Evolutionary conservation across 2,329 filamentous ascomycete genomes (phyloP).

Genomic region (Colletotrichum musae): DNA sequence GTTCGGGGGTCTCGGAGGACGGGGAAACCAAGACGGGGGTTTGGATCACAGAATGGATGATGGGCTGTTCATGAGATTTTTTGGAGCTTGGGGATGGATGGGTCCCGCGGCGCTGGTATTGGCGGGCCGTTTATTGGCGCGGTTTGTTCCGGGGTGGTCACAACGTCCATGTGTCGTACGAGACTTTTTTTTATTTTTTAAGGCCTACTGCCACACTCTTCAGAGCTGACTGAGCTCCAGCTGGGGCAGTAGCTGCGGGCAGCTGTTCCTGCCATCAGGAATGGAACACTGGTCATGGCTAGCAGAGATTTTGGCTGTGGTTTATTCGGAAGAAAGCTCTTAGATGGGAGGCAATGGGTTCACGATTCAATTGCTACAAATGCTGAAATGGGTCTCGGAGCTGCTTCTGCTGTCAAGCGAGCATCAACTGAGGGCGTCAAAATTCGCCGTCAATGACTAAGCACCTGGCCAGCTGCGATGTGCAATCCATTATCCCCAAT

Average conservation of each 20-base stretch:
- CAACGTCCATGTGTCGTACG: slow-evolving; percentile 10
- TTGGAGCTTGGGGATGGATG: slow-evolving; percentile 14
- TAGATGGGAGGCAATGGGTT: no score
- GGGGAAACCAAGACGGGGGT: slow-evolving; percentile 19
- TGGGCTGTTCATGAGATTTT: slow-evolving; percentile 34
- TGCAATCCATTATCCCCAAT: no score
- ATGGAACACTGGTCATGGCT: background rate
- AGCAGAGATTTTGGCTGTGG: background rate
- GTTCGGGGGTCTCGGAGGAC: slow-evolving; percentile 11
- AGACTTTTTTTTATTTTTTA: background rate
- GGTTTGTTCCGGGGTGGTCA: slow-evolving; percentile 16
- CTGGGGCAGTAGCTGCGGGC: background rate
- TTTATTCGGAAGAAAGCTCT: no score
- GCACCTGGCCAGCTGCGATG: no score
- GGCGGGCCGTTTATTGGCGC: slow-evolving; percentile 23
- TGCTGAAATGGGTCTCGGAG: no score
- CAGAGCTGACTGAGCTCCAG: background rate
- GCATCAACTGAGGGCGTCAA: no score
- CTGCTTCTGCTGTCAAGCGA: background rate
- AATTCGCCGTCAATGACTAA: no score
- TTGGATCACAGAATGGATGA: background rate
- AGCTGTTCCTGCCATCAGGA: background rate
- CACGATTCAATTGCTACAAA: no score
- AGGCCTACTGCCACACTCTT: no score
- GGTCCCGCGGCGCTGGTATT: slow-evolving; percentile 12